These are phyloP conservation scores for Kingdonia uniflora DNA, from an alignment of 164 flowering plant genomes.

Conservation along the genomic window DNA sequence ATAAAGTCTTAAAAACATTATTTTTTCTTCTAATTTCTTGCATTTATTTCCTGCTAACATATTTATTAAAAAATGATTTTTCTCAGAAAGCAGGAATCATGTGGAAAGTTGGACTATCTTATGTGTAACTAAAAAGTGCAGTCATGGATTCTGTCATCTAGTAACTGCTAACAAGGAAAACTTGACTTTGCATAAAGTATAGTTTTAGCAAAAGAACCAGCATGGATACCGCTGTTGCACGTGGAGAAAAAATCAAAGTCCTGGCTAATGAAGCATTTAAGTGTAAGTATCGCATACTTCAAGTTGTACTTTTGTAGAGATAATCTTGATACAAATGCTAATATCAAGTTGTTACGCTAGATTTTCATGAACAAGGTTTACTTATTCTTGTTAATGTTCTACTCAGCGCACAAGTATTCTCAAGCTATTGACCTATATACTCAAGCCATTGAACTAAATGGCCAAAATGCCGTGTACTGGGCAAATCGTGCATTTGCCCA, in stretches of 20 bases:
- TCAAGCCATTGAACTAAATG: constrained; percentile 67
- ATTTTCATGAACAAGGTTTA: neutral
- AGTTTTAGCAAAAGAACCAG: constrained; percentile 14
- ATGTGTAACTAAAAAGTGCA: neutral
- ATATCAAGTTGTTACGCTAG: neutral
- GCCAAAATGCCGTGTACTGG: constrained; percentile 82
- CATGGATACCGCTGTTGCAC: constrained; percentile 42
- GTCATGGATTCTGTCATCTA: constrained; percentile 1
- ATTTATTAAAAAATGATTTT: no score
- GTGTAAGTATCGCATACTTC: constrained; percentile 33
- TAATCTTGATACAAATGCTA: neutral
- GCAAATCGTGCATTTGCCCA: constrained; percentile 97
- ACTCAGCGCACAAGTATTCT: constrained; percentile 65
- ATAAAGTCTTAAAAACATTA: no score
- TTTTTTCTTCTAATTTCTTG: no score
- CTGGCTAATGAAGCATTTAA: constrained; percentile 91
- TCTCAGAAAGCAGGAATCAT: no score
- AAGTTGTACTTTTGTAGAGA: no score
- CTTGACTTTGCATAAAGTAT: neutral
- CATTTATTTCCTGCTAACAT: no score
- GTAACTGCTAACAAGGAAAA: neutral
- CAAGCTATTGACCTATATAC: constrained; percentile 82
- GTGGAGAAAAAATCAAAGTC: constrained; percentile 69
- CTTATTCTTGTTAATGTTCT: constrained; percentile 1
- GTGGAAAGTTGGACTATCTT: neutral